phyloP scores from a whole-genome alignment of 2,329 filamentous ascomycete species.

The Purpureocillium takamizusanense region DNA sequence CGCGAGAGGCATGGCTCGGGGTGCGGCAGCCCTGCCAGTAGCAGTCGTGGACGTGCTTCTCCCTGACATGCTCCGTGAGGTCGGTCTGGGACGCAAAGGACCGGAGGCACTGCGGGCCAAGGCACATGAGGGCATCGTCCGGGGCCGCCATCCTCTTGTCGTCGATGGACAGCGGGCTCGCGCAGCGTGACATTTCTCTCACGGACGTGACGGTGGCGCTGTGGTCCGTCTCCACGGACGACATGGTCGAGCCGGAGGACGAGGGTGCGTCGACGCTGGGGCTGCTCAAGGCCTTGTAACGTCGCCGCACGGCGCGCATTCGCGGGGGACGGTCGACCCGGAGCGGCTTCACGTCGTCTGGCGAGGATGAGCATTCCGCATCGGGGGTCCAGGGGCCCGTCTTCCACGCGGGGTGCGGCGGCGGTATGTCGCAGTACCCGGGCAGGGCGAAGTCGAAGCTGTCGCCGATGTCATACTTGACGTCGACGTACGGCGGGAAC shows the following conservation, averaged over 20 bases:
- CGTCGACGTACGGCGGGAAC: too few relatives aligned
- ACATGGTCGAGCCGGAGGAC: conserved; percentile 19
- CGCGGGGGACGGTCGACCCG: too few relatives aligned
- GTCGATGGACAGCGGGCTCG: conserved; percentile 12
- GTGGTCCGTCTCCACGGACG: conserved; percentile 21
- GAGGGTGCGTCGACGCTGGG: conserved; percentile 16
- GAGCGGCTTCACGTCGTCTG: too few relatives aligned
- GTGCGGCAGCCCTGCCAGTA: conserved; percentile 29
- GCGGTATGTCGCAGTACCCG: too few relatives aligned
- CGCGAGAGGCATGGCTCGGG: conserved; percentile 24
- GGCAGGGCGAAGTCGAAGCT: too few relatives aligned
- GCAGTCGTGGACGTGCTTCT: conserved; percentile 24
- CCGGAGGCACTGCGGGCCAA: conserved; percentile 16
- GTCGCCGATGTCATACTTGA: too few relatives aligned
- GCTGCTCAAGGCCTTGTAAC: conserved; percentile 13
- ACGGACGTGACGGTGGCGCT: conserved; percentile 5
- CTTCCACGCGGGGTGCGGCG: too few relatives aligned
- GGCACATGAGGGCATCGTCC: conserved; percentile 10
- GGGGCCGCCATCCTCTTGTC: conserved; percentile 3
- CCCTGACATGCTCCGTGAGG: conserved; percentile 14
- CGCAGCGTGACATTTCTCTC: conserved; percentile 10
- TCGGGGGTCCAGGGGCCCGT: too few relatives aligned
- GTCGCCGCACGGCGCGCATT: too few relatives aligned
- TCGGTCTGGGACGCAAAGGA: conserved; percentile 14
- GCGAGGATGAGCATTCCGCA: too few relatives aligned